Evolutionary conservation across 169 alveolate genomes (phyloP).

Genomic region (Perkinsus chesapeaki): DNA sequence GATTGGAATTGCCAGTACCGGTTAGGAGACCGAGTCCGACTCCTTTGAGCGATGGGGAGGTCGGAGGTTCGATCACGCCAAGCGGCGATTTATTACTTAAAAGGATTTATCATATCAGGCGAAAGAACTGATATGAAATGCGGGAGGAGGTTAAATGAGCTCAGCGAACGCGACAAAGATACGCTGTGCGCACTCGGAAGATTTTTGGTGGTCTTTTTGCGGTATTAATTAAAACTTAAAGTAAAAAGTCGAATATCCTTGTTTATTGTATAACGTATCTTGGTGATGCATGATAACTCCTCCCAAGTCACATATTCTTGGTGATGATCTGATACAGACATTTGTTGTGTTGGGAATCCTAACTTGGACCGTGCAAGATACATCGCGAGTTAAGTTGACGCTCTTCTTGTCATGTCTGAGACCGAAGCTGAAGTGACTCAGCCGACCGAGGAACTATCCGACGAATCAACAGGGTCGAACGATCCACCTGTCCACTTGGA

Average conservation of each 20-base stretch:
- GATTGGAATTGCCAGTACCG: background rate
- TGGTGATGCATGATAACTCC: background rate
- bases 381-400: background rate
- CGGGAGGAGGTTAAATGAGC: background rate
- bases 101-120: background rate
- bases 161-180: background rate
- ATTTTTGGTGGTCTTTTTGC: background rate
- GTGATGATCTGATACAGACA: background rate
- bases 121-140: background rate
- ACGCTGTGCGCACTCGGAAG: conserved; percentile 3
- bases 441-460: background rate
- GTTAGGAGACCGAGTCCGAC: background rate
- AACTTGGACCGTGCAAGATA: background rate
- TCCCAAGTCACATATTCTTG: background rate
- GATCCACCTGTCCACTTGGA: background rate
- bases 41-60: background rate
- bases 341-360: background rate
- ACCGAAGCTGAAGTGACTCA: background rate
- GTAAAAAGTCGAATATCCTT: background rate
- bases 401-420: background rate
- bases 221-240: background rate
- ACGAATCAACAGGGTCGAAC: background rate
- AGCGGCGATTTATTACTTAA: background rate
- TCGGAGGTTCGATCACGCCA: background rate
- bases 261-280: background rate